Base-by-base conservation (phyloP, 805 yeast genomes). In the Pichia sporocuriosa region DNA sequence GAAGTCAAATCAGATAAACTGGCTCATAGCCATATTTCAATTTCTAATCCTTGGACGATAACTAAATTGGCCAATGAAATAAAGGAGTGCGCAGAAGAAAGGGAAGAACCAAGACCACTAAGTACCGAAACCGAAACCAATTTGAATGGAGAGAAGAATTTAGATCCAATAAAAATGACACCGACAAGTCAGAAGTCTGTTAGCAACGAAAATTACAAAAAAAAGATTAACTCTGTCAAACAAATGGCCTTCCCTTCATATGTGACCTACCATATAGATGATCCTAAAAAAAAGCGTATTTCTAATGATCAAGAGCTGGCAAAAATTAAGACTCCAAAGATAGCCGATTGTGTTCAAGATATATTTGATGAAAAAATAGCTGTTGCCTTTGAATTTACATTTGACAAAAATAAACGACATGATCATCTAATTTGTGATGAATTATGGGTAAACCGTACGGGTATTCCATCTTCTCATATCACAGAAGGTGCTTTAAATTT, bases 31-130 rank as follows among this genome's bases (percentile, higher is more conserved):
- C n/a, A n/a, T 31, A 45, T 49, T 1, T 32, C 43, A 1, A 27
- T 54, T 2, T 50, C 56, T 1, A 57, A 56, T 35, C 59, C 62
- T 0, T 55, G 54, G 46, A 43, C 46, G 1, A 34, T 48, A 4
- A 20, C 29, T 7, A 26, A 26, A 11, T 11, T 26, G n/a, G 10
- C 29, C n/a, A 7, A 12, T 26, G 29, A 26, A 26, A 26, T 26
- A 26, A 26, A 12, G n/a, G 56, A 56, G 35, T 35, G 49, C 42
- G 39, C 39, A 2, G 30, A 16, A 8, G 42, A 42, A 7, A 29
- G 38, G 35, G 40, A 33, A 20, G 13, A 26, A 28, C 17, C 19
- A 15, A 15, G 4, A 13, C 9, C 25, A n/a, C n/a, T n/a, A n/a
- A n/a, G n/a, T n/a, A n/a, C n/a, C n/a, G n/a, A n/a, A n/a, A n/a